phyloP scores from a whole-genome alignment of 345 rosid species.

The Aquilaria sinensis region DNA sequence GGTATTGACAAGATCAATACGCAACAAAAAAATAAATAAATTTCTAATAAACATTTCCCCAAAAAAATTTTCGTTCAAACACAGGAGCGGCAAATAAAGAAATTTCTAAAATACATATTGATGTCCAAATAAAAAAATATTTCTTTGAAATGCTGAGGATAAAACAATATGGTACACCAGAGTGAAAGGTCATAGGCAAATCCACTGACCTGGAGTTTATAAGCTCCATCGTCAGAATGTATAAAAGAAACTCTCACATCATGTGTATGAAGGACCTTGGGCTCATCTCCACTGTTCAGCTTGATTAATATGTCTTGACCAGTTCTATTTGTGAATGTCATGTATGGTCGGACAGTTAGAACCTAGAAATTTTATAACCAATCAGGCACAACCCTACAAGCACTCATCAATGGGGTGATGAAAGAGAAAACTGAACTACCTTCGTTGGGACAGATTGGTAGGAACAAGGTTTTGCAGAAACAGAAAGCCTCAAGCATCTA shows the following conservation, averaged over 20 bases:
- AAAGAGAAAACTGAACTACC: constrained; percentile 28
- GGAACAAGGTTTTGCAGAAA: constrained; percentile 78
- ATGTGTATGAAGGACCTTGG: constrained; percentile 65
- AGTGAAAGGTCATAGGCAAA: constrained; percentile 7
- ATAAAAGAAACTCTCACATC: constrained; percentile 80
- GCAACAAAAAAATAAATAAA: too few relatives aligned
- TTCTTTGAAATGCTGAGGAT: not conserved
- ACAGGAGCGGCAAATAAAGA: too few relatives aligned
- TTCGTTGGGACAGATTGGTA: constrained; percentile 86
- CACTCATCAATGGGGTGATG: too few relatives aligned
- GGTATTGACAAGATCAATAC: too few relatives aligned
- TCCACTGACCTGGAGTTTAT: constrained; percentile 75
- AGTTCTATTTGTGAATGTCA: constrained; percentile 89
- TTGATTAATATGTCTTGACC: constrained; percentile 73
- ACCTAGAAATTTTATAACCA: constrained; percentile 36
- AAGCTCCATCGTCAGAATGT: constrained; percentile 43
- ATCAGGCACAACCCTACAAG: constrained; percentile 10
- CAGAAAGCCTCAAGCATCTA: constrained; percentile 69
- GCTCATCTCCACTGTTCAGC: constrained; percentile 67
- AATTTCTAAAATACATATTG: not conserved
- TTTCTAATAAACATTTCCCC: too few relatives aligned
- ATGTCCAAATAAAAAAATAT: not conserved
- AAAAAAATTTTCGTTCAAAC: too few relatives aligned
- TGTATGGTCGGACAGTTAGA: constrained; percentile 81
- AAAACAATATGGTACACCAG: not conserved